Base-by-base conservation (phyloP, 768 basidiomycete genomes). In the Dentipellis fragilis region DNA sequence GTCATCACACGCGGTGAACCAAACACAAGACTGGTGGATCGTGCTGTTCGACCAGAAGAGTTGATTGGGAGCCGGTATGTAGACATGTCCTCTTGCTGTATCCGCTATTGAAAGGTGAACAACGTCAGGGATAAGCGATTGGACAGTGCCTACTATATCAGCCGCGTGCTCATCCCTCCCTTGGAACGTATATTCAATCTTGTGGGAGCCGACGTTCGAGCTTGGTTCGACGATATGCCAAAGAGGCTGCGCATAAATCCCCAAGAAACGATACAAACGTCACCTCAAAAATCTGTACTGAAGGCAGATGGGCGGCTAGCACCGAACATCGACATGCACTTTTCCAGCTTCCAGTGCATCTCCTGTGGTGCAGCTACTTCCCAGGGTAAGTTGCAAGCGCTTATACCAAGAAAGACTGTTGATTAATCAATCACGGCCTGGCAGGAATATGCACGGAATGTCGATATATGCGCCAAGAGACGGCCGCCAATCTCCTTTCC, bases 71-170 rank as follows among this genome's bases (percentile, higher is more conserved):
- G 86, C 60, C 68, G 79, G 89, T 90, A 52, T 50, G 73, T 67
- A 23, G 23, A 6, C 55, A 16, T 0, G 10, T 14, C 46, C 34
- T 7, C 54, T 29, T 37, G 6, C 29, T 52, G 14, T 14, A 2
- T 49, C 23, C 6, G 19, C 50, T 10, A n/a, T 52, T 29, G 29
- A 29, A 29, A 29, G 29, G 29, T 29, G 29, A 6, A 29, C 29
- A 29, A 29, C 29, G 29, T 6, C 29, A 90, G 87, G 40, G 78
- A 84, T 58, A 70, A 81, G 47, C 81, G 82, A 17, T 78, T 97
- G n/a, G 94, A 99, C 63, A 85, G 84, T 4, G 67, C 75, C 10
- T 96, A 97, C 67, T 98, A 99, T 67, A 94, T 99, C 63, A 78
- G 80, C 0, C 75, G 80, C 47, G 84, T 93, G 14, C 75, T 98